Evolutionary conservation across 2,329 filamentous ascomycete genomes (phyloP).

Genomic region (Fusarium sp.): DNA sequence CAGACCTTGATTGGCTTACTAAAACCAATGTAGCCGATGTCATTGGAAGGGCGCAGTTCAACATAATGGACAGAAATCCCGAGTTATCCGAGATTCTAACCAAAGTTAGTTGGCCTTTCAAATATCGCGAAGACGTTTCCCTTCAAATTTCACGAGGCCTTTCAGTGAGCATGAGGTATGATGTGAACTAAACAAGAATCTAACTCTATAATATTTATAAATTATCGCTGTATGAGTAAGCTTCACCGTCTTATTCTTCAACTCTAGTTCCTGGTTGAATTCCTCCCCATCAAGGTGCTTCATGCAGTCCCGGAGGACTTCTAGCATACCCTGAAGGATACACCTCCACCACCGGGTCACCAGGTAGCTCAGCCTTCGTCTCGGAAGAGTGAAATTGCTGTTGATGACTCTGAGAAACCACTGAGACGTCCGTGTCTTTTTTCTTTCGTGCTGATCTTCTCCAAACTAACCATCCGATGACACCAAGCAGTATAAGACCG

Average conservation of each 20-base stretch:
- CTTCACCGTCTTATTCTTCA: not conserved
- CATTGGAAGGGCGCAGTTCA: not conserved
- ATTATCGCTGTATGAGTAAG: rapidly evolving
- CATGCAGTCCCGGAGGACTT: not conserved
- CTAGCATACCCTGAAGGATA: not conserved
- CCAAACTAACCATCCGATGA: not conserved
- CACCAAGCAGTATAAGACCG: not conserved
- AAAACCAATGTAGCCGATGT: not conserved
- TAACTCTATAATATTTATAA: rapidly evolving
- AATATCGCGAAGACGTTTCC: too few species aligned
- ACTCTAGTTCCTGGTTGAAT: too few species aligned
- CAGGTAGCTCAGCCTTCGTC: not conserved
- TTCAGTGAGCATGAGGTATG: not conserved
- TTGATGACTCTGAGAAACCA: not conserved
- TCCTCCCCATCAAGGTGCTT: not conserved
- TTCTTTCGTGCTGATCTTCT: rapidly evolving
- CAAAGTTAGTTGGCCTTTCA: not conserved
- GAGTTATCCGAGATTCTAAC: not conserved
- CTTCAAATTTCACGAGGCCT: rapidly evolving
- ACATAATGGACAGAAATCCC: not conserved
- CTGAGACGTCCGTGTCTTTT: rapidly evolving
- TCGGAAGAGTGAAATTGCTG: not conserved
- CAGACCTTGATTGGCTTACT: rapidly evolving
- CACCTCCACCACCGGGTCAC: rapidly evolving
- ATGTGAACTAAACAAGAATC: not conserved